phyloP scores from a whole-genome alignment of 768 basidiomycete species.

The Udeniomyces megalosporus region DNA sequence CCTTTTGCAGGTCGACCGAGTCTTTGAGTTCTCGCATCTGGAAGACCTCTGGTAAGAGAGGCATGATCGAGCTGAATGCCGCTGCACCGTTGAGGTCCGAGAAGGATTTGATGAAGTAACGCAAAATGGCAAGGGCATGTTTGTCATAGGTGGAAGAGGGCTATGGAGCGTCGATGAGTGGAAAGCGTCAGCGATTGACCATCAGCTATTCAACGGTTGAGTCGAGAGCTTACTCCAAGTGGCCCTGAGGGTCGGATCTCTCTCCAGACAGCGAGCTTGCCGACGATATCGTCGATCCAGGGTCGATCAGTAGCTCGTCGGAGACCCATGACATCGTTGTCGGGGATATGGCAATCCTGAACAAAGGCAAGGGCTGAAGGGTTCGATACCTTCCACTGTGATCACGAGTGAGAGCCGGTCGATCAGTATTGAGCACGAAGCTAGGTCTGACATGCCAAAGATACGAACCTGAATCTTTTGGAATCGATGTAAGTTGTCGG shows the following conservation, averaged over 20 bases:
- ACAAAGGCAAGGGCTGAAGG: conserved; percentile 3
- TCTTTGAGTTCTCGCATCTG: conserved; percentile 77
- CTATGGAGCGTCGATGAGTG: conserved; percentile 29
- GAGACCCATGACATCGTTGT: conserved; percentile 6
- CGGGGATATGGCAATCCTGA: conserved; percentile 6
- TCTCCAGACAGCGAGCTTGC: conserved; percentile 51
- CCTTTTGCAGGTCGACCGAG: conserved; percentile 55
- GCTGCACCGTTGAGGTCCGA: conserved; percentile 58
- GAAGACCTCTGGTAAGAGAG: conserved; percentile 47
- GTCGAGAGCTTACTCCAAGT: conserved; percentile 26
- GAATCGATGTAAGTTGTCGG: conserved; percentile 35
- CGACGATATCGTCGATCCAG: conserved; percentile 42
- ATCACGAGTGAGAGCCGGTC: not conserved
- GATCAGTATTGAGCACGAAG: conserved; percentile 48
- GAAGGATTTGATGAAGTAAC: conserved; percentile 32
- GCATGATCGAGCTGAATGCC: conserved; percentile 59
- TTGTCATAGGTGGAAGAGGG: conserved; percentile 82
- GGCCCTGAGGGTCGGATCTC: conserved; percentile 67
- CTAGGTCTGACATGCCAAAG: not conserved
- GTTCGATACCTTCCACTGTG: conserved; percentile 30
- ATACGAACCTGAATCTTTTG: conserved; percentile 30
- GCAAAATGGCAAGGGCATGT: conserved; percentile 49
- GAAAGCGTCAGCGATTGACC: not conserved
- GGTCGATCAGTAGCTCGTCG: conserved; percentile 26
- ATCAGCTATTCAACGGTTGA: no score